Evolutionary conservation across 805 yeast genomes (phyloP).

Genomic region (Barnettozyma pratensis): DNA sequence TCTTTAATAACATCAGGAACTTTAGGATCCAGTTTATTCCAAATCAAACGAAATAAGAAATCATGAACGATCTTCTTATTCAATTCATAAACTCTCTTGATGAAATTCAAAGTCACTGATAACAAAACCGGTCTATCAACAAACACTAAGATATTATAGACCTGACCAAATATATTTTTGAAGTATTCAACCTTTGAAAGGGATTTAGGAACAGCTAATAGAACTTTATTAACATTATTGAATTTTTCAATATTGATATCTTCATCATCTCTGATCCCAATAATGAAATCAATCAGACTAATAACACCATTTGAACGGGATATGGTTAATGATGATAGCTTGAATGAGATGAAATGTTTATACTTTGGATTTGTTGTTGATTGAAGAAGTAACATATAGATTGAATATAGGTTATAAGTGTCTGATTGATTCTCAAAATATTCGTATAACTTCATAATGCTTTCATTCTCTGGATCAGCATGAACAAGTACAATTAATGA

Average conservation of each 20-base stretch:
- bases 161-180: conserved; percentile 54
- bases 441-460: conserved; percentile 12
- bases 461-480: background rate
- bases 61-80: conserved; percentile 50
- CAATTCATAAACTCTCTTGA: conserved; percentile 45
- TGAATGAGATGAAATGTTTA: conserved; percentile 39
- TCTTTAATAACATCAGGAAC: conserved; percentile 13
- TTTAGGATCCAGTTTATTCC: conserved; percentile 40
- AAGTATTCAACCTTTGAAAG: conserved; percentile 48
- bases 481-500: conserved; percentile 40
- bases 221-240: conserved; percentile 58
- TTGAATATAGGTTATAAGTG: conserved; percentile 61
- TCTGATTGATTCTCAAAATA: conserved; percentile 42
- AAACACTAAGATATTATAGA: conserved; percentile 50
- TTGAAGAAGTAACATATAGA: conserved; percentile 53
- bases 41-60: conserved; percentile 49
- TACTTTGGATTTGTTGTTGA: conserved; percentile 44
- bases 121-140: conserved; percentile 58
- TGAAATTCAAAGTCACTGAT: conserved; percentile 49
- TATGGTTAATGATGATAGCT: conserved; percentile 50
- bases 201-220: conserved; percentile 56
- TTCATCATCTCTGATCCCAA: conserved; percentile 73
- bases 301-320: conserved; percentile 66
- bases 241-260: conserved; percentile 61
- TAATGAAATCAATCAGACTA: conserved; percentile 67